Evolutionary conservation across 345 rosid genomes (phyloP).

Genomic region (Orychophragmus violaceus): DNA sequence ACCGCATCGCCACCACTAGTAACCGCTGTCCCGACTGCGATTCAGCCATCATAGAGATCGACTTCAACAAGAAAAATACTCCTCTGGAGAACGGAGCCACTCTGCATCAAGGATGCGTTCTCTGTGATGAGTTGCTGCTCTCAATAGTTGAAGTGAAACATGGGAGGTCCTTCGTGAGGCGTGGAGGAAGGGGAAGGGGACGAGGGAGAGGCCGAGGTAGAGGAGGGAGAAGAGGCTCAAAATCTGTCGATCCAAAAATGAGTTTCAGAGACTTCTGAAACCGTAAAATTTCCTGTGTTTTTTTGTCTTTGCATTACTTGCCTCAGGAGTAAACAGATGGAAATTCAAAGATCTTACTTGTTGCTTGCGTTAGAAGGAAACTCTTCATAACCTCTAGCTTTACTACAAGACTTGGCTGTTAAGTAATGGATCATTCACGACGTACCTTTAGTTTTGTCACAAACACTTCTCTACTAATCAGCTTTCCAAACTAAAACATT

Average conservation of each 20-base stretch:
- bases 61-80: constrained; percentile 85
- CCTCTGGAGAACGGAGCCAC: constrained; percentile 85
- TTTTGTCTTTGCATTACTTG: not conserved
- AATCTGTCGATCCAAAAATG: constrained; percentile 33
- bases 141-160: constrained; percentile 89
- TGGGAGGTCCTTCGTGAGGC: constrained; percentile 64
- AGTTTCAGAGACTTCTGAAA: constrained; percentile 33
- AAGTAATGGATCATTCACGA: not conserved
- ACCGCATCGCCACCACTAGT: constrained; percentile 60
- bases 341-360: not conserved
- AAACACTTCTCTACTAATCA: not conserved
- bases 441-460: not conserved
- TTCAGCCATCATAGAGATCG: constrained; percentile 75
- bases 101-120: constrained; percentile 72
- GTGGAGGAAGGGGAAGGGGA: constrained; percentile 65
- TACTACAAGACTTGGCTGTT: not conserved
- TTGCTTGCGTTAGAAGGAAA: not conserved
- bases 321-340: not conserved
- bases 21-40: constrained; percentile 73
- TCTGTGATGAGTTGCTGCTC: constrained; percentile 87
- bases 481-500: not conserved
- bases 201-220: constrained; percentile 55
- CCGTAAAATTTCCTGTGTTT: not conserved
- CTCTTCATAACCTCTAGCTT: not conserved
- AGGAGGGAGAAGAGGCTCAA: constrained; percentile 42